These are phyloP conservation scores for Artemisia argyi DNA, from an alignment of 129 eudicot species.

Conservation along the genomic window DNA sequence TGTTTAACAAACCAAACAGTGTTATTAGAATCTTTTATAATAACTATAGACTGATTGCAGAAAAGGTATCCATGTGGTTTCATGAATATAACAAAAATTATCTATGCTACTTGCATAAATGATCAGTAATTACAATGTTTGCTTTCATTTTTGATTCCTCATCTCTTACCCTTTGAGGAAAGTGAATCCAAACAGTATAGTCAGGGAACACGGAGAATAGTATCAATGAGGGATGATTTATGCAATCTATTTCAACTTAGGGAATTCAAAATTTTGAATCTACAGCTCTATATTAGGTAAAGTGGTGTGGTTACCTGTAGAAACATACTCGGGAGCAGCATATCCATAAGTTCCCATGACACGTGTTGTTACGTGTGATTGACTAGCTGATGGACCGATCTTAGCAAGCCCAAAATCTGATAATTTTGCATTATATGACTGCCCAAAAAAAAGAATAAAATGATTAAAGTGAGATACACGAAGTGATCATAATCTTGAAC, in stretches of 20 bases:
- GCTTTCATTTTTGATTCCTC: no score
- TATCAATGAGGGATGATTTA: no score
- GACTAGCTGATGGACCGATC: constrained; percentile 60
- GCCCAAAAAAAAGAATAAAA: constrained; percentile 6
- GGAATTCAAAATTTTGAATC: background rate
- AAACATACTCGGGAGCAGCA: constrained; percentile 80
- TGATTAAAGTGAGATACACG: background rate
- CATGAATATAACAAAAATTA: background rate
- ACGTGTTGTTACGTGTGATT: constrained; percentile 68
- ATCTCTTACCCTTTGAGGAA: no score
- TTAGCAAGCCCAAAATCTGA: constrained; percentile 77
- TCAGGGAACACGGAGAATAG: no score
- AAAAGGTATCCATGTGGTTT: background rate
- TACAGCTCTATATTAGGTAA: background rate
- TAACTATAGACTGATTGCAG: no score
- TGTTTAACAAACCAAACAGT: constrained; percentile 3
- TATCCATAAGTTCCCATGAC: constrained; percentile 77
- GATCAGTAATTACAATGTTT: no score
- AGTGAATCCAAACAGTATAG: no score
- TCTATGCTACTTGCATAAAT: no score
- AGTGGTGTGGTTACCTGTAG: constrained; percentile 48
- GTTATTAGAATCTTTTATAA: no score
- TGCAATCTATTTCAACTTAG: no score
- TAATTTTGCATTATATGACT: constrained; percentile 70
- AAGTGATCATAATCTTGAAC: background rate